Evolutionary conservation across 306 rosid genomes (phyloP), one percentile per base, ranked within the genome.

Genomic region (Mucuna pruriens): DNA sequence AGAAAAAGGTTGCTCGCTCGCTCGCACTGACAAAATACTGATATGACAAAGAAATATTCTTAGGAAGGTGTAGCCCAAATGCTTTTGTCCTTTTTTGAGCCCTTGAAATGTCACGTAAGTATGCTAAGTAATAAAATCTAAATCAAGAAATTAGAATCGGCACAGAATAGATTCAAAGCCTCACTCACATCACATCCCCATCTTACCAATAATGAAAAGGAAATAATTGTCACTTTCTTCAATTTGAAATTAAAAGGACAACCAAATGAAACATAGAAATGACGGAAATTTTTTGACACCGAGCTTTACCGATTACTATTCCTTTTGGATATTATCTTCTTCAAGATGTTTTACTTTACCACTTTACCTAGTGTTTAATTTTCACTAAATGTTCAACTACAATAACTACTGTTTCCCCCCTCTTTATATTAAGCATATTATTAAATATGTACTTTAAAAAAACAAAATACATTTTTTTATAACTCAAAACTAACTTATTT

Each of bases 151-250:
- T 57, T 46, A 49, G 90, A 74, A 88, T 78, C 34, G 75, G 75
- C 64, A 65, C 13, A 75, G 78, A 79, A 85, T 82, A 58, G 83
- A 87, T 87, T 90, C 84, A 78, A 84, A 85, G 84, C 76, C 78
- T 75, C 78, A 46, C 77, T 76, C 17, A 61, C 31, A 71, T 76
- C 17, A 61, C 31, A 71, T 86, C 88, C 46, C 77, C 54, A 77
- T 86, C 87, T 76, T 86, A 81, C 90, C 85, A 65, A 83, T 68
- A 70, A 75, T 84, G 83, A 71, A 81, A 84, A 44, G 7, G 61
- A 84, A 80, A 66, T 69, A 42, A 5, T 19, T 75, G 68, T 75
- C 89, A 51, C 22, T 70, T 58, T 82, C 71, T 57, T 66, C 81
- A 40, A 34, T 57, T 77, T 48, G 64, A 39, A 82, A 26, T 36